Evolutionary conservation across 352 stramenopile species (phyloP).

Genomic region (Phytophthora europaea): DNA sequence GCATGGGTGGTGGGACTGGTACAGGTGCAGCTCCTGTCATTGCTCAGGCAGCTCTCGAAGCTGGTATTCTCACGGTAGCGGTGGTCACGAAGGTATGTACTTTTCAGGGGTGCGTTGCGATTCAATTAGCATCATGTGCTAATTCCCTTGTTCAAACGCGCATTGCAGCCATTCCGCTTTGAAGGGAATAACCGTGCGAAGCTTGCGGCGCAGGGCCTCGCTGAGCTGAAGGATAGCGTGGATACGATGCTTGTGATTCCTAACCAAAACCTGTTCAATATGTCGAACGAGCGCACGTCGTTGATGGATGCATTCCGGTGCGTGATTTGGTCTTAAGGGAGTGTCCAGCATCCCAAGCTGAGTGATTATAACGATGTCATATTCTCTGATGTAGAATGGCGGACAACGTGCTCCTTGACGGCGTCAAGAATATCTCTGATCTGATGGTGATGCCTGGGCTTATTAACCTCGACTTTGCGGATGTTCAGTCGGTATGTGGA

Average conservation of each 20-base stretch:
- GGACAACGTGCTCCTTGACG: conserved; percentile 87
- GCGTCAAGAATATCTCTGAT: conserved; percentile 91
- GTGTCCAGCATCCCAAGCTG: not conserved
- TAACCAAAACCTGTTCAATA: conserved; percentile 92
- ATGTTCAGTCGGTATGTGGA: conserved; percentile 79
- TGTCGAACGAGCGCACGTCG: conserved; percentile 88
- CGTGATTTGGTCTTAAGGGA: conserved; percentile 2
- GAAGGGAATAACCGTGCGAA: conserved; percentile 87
- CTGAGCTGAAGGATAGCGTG: conserved; percentile 84
- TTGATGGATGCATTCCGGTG: conserved; percentile 90
- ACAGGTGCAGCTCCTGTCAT: conserved; percentile 89
- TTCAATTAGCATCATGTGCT: not conserved
- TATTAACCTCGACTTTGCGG: conserved; percentile 91
- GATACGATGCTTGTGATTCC: conserved; percentile 92
- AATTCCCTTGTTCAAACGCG: not conserved
- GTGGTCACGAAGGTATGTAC: conserved; percentile 84
- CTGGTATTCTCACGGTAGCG: conserved; percentile 86
- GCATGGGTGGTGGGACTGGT: conserved; percentile 87
- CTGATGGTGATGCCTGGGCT: conserved; percentile 91
- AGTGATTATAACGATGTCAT: not conserved
- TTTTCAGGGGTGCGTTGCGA: not conserved
- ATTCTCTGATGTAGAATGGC: conserved; percentile 58
- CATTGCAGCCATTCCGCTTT: conserved; percentile 78
- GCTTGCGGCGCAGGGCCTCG: conserved; percentile 79
- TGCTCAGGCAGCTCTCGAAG: conserved; percentile 82